These are phyloP conservation scores for Colletotrichum plurivorum DNA, from an alignment of 2,329 filamentous ascomycete species.

Conservation along the genomic window DNA sequence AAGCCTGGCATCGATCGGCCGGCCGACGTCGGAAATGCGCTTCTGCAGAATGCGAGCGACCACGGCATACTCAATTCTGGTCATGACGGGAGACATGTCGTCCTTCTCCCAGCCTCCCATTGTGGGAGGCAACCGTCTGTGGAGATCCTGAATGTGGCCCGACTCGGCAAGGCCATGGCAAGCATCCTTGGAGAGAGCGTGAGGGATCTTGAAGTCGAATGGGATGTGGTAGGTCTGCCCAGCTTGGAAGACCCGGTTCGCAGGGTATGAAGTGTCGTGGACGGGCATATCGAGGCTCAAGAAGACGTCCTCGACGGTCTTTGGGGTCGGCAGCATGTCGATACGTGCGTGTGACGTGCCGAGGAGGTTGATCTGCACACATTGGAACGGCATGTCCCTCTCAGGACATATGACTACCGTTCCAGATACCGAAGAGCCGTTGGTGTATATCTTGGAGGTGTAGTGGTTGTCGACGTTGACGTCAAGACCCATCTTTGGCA, in stretches of 20 bases:
- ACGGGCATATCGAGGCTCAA: constrained; percentile 71
- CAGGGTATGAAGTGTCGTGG: constrained; percentile 59
- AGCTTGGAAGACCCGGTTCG: constrained; percentile 60
- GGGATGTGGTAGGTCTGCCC: constrained; percentile 65
- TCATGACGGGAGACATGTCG: constrained; percentile 69
- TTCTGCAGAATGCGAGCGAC: constrained; percentile 59
- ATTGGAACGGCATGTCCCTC: constrained; percentile 63
- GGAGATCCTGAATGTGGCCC: constrained; percentile 63
- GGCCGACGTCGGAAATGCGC: constrained; percentile 41
- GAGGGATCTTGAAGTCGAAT: constrained; percentile 71
- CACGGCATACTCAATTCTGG: constrained; percentile 66
- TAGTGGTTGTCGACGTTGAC: constrained; percentile 68
- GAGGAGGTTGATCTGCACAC: constrained; percentile 66
- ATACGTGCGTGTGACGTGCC: constrained; percentile 65
- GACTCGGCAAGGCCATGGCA: constrained; percentile 64
- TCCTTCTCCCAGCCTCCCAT: constrained; percentile 67
- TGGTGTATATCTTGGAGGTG: constrained; percentile 68
- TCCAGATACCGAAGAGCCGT: constrained; percentile 64
- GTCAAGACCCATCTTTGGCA: constrained; percentile 52
- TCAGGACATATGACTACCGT: constrained; percentile 60
- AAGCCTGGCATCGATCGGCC: constrained; percentile 57
- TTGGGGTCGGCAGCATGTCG: constrained; percentile 64
- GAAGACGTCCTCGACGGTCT: constrained; percentile 65
- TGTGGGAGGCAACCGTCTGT: constrained; percentile 68
- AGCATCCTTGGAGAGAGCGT: constrained; percentile 68